These are phyloP conservation scores for Agaricus subrufescens DNA, from an alignment of 768 basidiomycete species.

Conservation along the genomic window DNA sequence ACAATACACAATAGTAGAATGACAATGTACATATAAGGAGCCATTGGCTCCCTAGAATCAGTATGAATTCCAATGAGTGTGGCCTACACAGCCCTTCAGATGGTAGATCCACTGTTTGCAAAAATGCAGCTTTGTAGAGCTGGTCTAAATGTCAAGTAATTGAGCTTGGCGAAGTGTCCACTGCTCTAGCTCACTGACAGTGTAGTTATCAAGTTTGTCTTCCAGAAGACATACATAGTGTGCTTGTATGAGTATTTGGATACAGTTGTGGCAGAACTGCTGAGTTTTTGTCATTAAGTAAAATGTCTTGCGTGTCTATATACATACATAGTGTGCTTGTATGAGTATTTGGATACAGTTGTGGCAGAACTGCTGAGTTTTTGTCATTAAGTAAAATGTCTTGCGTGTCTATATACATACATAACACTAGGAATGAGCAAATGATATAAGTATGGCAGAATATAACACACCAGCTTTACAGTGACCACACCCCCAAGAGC, in stretches of 20 bases:
- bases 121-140: background rate
- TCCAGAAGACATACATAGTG: background rate
- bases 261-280: background rate
- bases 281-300: background rate
- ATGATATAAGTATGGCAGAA: constrained; percentile 19
- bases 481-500: background rate
- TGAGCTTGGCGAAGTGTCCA: background rate
- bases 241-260: background rate
- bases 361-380: background rate
- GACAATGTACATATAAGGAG: background rate
- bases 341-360: background rate
- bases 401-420: constrained; percentile 42
- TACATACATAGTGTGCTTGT: background rate
- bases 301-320: no score
- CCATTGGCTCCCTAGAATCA: background rate
- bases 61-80: background rate
- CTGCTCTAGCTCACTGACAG: background rate
- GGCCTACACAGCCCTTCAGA: background rate
- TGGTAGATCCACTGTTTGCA: background rate
- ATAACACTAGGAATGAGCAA: constrained; percentile 36
- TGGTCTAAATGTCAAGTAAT: background rate
- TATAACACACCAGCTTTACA: background rate
- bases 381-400: constrained; percentile 17
- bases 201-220: background rate
- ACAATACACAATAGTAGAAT: background rate